Evolutionary conservation across 2,329 filamentous ascomycete genomes (phyloP).

Genomic region (Nemania sp.): DNA sequence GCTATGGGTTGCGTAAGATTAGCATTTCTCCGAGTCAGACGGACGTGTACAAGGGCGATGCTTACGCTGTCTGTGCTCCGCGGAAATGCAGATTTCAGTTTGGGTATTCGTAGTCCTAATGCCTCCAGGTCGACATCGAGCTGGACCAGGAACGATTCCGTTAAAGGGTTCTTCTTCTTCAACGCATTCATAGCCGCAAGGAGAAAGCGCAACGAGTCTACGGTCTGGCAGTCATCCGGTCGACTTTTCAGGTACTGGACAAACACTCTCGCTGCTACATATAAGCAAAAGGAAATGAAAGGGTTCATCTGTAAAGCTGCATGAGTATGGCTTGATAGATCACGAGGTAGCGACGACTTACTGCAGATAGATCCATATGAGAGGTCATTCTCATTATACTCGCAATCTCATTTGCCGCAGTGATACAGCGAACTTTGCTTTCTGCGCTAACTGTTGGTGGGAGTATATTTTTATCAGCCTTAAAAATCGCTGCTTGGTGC

Average conservation of each 20-base stretch:
- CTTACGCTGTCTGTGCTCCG: slow-evolving; percentile 57
- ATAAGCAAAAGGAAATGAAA: slow-evolving; percentile 93
- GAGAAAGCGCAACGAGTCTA: slow-evolving; percentile 85
- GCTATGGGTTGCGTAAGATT: slow-evolving; percentile 38
- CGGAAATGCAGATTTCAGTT: slow-evolving; percentile 59
- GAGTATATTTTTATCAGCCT: slow-evolving; percentile 86
- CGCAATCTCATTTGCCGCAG: slow-evolving; percentile 90
- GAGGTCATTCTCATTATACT: slow-evolving; percentile 95
- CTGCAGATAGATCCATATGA: slow-evolving; percentile 80
- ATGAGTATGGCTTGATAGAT: neutral
- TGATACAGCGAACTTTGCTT: slow-evolving; percentile 91
- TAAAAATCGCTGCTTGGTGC: slow-evolving; percentile 98
- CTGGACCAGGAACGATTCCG: slow-evolving; percentile 92
- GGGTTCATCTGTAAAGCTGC: slow-evolving; percentile 77
- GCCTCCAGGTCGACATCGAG: slow-evolving; percentile 88
- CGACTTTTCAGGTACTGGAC: slow-evolving; percentile 94
- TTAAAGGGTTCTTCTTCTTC: slow-evolving; percentile 85
- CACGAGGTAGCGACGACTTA: slow-evolving; percentile 53
- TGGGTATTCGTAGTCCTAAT: slow-evolving; percentile 65
- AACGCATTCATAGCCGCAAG: slow-evolving; percentile 88
- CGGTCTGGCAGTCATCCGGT: slow-evolving; percentile 80
- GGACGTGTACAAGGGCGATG: slow-evolving; percentile 24
- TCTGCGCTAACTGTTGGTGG: slow-evolving; percentile 79
- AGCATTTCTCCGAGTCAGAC: neutral
- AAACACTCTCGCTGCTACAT: slow-evolving; percentile 93